Conservation (phyloP, 1,139 yeast genomes). For the Geotrichum citri-aurantii region DNA sequence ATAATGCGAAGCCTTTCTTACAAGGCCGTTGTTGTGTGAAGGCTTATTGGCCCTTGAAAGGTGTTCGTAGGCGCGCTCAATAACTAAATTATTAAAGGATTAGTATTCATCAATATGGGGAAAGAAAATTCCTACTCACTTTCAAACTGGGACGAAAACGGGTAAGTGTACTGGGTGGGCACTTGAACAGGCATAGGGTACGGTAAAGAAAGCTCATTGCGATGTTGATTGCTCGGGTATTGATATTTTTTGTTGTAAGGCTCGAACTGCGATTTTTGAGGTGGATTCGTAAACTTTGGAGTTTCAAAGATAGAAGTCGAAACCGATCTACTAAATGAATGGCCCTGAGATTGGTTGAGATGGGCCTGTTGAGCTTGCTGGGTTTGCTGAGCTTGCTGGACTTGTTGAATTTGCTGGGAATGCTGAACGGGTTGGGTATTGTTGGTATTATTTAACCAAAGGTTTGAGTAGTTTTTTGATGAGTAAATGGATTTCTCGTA, state of each 20-base stretch:
- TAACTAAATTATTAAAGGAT: background rate
- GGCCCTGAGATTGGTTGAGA: background rate
- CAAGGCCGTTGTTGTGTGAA: background rate
- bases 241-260: slow-evolving; percentile 1
- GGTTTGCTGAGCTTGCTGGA: background rate
- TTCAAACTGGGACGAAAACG: slow-evolving; percentile 15
- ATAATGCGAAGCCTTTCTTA: slow-evolving; percentile 1
- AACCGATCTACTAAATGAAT: background rate
- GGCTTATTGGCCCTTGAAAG: slow-evolving; percentile 7
- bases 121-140: background rate
- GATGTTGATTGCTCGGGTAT: background rate
- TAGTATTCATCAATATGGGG: background rate
- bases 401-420: background rate
- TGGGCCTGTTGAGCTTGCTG: background rate
- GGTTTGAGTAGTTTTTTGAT: background rate
- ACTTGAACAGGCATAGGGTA: slow-evolving; percentile 8
- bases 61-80: slow-evolving; percentile 12
- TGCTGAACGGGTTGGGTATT: background rate
- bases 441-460: background rate
- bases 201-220: background rate
- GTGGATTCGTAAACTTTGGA: background rate
- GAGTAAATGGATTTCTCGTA: background rate
- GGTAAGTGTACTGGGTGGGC: slow-evolving; percentile 9
- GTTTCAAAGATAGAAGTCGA: slow-evolving; percentile 6
- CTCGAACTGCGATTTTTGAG: slow-evolving; percentile 2